Evolutionary conservation across 768 basidiomycete species (phyloP), one percentile per base, ranked within the genome.

Genomic region (Suillus luteus): DNA sequence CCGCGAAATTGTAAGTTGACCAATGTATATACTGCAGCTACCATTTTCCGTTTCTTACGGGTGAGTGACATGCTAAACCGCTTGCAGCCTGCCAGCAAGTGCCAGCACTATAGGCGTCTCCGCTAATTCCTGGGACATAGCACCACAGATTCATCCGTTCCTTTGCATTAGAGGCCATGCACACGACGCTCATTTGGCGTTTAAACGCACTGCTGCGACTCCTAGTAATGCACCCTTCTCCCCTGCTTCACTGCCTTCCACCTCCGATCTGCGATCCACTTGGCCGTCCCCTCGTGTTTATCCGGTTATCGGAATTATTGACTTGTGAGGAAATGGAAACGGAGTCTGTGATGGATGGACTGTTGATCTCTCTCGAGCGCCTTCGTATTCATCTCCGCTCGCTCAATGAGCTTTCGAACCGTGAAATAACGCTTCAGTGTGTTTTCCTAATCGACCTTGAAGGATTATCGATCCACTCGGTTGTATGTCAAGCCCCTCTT

Each of bases 131-230:
- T 59, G 60, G 37, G 41, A 57, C 55, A 11, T 55, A 92, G 90
- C 84, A 87, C 66, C 86, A 91, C 71, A 82, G 85, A 64, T 92
- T 89, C 67, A 86, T 82, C 44, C 78, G 78, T 59, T 84, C 87
- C 0, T 86, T 89, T 65, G 80, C 87, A 22, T 71, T 89, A 69
- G 85, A 89, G 75, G 82, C 85, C 40, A 77, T 87, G 43, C 80
- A 82, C 60, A 79, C 82, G 68, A 83, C 77, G 62, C 75, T 89
- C 19, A 69, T 83, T 59, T 89, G 88, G 88, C 85, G 89, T 61
- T 70, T 68, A 24, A 69, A n/a, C 33, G 51, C 60, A 15, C 75
- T 73, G 17, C 75, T 73, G 60, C 79, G 79, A 62, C 80, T 78
- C 37, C 67, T 69, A 62, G 67, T 67, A 62, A 27, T 27, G 27